Base-by-base conservation (phyloP, 768 basidiomycete species). In the Lentinula guzmanii region DNA sequence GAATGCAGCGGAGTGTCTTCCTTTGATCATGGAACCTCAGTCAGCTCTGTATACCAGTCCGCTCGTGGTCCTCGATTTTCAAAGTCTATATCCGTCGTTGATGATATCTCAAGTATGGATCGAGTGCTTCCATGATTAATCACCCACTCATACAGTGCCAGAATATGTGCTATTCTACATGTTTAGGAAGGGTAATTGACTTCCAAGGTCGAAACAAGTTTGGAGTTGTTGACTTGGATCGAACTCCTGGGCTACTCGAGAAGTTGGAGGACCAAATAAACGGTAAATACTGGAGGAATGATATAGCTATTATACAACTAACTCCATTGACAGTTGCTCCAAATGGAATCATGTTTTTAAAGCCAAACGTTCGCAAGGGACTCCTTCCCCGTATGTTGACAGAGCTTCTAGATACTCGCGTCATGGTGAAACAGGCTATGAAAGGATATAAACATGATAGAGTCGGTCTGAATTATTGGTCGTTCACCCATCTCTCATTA, bases 341-440 rank as follows among this genome's bases (percentile, higher is more conserved):
- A 0, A 98, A 97, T 69, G 97, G 97, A 3, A 89, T 98, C 62
- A 85, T 98, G 75, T 99, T 94, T 71, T 90, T 93, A 62, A 97
- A 96, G 68, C 79, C 87, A 0, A 79, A 81, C 51, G 87, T 98
- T 3, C 84, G 97, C 21, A 89, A 86, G 69, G 94, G 94, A 16
- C 79, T 97, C 5, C 77, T 99, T 9, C 86, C 87, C 3, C 86
- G 95, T 63, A 98, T 99, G 96, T 77, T 99, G 64, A 82, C 81
- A 3, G 97, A 99, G 72, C 77, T 98, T 2, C 76, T 99, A 64
- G 93, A 98, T 57, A 98, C 96, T 16, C 82, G 97, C 58, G 92
- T 98, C 4, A 98, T 99, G 97, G 90, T 99, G 28, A 99, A 98
- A 70, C 89, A 93, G 64, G 93, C 92, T 3, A 95, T 97, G 95